Evolutionary conservation across 768 basidiomycete species (phyloP), one percentile per base, ranked within the genome.

Genomic region (Auricularia auricula-judae): DNA sequence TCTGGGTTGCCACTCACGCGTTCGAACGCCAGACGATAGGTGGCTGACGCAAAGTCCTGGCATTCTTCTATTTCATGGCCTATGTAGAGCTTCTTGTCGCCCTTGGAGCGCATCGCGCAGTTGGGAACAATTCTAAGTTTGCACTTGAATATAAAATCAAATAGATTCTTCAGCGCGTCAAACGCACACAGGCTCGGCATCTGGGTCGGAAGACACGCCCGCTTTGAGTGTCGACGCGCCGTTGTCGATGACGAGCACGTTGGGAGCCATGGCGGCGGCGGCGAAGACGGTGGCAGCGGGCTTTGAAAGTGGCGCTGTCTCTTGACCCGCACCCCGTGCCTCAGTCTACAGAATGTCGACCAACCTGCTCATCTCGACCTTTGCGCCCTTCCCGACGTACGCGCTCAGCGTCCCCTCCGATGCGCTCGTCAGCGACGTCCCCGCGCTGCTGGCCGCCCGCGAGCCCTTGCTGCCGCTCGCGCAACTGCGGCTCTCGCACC

Each of bases 21-120:
- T 74, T 97, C 95, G 66, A 95, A 88, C 0, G 95, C 91, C 43
- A 93, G 74, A 14, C 93, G 83, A 72, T 89, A 95, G 65, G 86
- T 84, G 66, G 97, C 78, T 0, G 90, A 86, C 1, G 91, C 86
- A 67, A 86, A 88, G 73, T 97, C 92, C 51, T 76, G 79, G 74
- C 94, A 96, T 14, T 76, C 76, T 29, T 81, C 83, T 64, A 95
- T 76, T 72, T 98, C 91, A 71, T 95, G 91, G 2, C 91, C 93
- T 68, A 93, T 82, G 75, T 92, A 96, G 16, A 87, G 86, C 66
- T 78, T 76, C 71, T 86, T 88, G 77, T 93, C 93, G 33, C 84
- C 86, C 73, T 91, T 93, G 53, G 91, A 91, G 64, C 92, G 83
- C 58, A 89, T 83, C 65, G 95, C 84, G 21, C 90, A 88, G 73